Conservation (phyloP, 257 asterid species). For the Solanum microdontum region DNA sequence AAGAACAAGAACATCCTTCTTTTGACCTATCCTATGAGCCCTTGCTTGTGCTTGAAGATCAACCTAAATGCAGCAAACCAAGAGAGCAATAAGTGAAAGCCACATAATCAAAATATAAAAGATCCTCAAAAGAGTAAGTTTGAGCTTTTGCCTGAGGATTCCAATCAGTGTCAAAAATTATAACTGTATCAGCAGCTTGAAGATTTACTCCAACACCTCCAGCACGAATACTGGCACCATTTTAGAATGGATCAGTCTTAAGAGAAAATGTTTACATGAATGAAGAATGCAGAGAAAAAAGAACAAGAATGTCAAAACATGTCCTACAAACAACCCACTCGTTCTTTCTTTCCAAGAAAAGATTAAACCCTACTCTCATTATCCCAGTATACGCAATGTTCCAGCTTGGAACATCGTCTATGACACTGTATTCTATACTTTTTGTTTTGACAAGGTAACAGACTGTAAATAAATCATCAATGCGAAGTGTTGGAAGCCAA, state of each 20-base stretch:
- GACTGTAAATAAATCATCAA: not conserved
- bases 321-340: not conserved
- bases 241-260: constrained; percentile 8
- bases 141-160: constrained; percentile 75
- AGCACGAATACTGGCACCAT: constrained; percentile 79
- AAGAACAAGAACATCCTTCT: constrained; percentile 95
- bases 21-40: constrained; percentile 99
- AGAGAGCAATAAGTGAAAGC: not conserved
- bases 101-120: not conserved
- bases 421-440: not conserved
- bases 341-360: not conserved
- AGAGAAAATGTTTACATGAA: not conserved
- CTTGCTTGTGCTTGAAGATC: constrained; percentile 99
- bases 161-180: constrained; percentile 98
- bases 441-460: not conserved
- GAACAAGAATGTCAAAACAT: not conserved
- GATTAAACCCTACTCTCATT: not conserved
- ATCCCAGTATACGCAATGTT: not conserved
- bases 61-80: constrained; percentile 49
- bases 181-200: constrained; percentile 99
- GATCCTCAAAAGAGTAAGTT: constrained; percentile 2
- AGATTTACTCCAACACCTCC: constrained; percentile 99
- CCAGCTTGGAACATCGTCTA: not conserved
- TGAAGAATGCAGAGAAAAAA: not conserved
- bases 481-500: not conserved